phyloP scores from a whole-genome alignment of 768 basidiomycete genomes.

The Mycena sanguinolenta region DNA sequence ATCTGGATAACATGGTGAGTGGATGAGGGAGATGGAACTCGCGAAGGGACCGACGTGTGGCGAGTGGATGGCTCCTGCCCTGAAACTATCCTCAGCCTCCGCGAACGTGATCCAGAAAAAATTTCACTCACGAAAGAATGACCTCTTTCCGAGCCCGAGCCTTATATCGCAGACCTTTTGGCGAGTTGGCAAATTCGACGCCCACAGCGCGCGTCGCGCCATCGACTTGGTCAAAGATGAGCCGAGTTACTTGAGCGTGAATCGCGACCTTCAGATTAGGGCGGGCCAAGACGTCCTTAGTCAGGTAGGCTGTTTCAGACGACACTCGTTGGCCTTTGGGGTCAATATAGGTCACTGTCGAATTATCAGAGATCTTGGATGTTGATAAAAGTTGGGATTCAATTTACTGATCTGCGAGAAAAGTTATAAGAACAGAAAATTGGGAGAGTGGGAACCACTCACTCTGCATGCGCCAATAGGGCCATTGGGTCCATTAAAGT shows the following conservation, averaged over 20 bases:
- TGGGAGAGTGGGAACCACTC: slow-evolving; percentile 30
- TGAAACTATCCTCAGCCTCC: slow-evolving; percentile 9
- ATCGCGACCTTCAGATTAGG: slow-evolving; percentile 75
- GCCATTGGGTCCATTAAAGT: slow-evolving; percentile 72
- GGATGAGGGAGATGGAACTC: background rate
- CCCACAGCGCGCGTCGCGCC: slow-evolving; percentile 65
- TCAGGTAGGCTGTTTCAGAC: slow-evolving; percentile 77
- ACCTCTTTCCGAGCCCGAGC: slow-evolving; percentile 70
- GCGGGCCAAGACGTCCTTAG: slow-evolving; percentile 70
- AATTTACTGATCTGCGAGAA: slow-evolving; percentile 58
- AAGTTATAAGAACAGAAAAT: background rate
- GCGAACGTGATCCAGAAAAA: background rate
- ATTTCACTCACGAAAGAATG: slow-evolving; percentile 65
- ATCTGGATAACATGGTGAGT: slow-evolving; percentile 52
- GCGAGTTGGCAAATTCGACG: slow-evolving; percentile 67
- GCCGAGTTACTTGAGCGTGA: slow-evolving; percentile 66
- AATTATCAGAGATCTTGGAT: background rate
- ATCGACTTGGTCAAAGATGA: slow-evolving; percentile 64
- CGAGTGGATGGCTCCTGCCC: slow-evolving; percentile 68
- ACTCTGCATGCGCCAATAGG: slow-evolving; percentile 75
- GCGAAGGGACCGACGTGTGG: slow-evolving; percentile 57
- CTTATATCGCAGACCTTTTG: slow-evolving; percentile 54
- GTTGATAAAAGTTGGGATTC: background rate
- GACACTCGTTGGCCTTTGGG: slow-evolving; percentile 67
- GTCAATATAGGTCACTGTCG: slow-evolving; percentile 78